Conservation (phyloP, 192 early-diverging fungal genomes). For the Backusella morwellensis region DNA sequence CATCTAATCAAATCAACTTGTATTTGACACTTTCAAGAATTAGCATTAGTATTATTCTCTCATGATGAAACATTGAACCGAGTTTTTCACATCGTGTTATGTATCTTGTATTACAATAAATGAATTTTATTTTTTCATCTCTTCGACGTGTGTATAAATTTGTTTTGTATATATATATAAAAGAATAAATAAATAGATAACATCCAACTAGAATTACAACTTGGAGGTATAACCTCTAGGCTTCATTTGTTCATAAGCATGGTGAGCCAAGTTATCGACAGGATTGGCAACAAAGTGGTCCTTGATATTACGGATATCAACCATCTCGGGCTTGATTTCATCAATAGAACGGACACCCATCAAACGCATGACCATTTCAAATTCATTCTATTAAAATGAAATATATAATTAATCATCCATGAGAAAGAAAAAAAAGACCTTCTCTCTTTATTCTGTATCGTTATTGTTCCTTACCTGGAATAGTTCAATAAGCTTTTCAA, state of each 20-base stretch:
- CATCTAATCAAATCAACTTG: too few species aligned
- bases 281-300: constrained; percentile 16
- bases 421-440: not conserved
- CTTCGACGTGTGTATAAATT: not conserved
- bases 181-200: not conserved
- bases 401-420: not conserved
- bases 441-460: not conserved
- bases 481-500: constrained; percentile 69
- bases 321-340: constrained; percentile 60
- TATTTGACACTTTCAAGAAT: not conserved
- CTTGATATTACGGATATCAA: constrained; percentile 41
- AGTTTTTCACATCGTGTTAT: not conserved
- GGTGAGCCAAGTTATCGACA: constrained; percentile 21
- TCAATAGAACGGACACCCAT: constrained; percentile 62
- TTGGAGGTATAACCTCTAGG: constrained; percentile 25
- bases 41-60: not conserved
- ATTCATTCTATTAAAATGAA: constrained; percentile 49
- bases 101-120: not conserved
- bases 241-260: constrained; percentile 29
- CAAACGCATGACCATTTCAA: constrained; percentile 82
- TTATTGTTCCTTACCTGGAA: constrained; percentile 48
- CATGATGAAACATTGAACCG: not conserved
- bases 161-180: not conserved
- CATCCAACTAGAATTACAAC: constrained; percentile 15
- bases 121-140: not conserved